Percentiles rank a stretch among this genome's conserved stretches.
phyloP scores from a whole-genome alignment of 768 basidiomycete genomes.

The Cyclocybe aegerita region DNA sequence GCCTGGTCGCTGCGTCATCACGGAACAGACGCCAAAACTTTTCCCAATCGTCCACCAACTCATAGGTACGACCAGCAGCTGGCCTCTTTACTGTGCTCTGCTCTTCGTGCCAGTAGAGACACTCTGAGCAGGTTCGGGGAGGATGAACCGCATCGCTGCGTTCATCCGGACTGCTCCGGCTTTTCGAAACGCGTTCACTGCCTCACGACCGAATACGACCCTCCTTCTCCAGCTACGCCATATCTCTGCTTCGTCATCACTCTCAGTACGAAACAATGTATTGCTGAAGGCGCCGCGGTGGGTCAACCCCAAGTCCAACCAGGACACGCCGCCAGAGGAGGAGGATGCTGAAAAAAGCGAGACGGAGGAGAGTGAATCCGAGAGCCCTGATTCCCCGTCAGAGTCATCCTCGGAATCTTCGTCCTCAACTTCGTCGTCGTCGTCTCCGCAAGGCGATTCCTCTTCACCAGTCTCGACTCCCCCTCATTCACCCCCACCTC shows the following conservation, averaged over 20 bases:
- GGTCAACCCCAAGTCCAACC: slow-evolving; percentile 24
- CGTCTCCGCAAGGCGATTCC: slow-evolving; percentile 12
- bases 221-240: slow-evolving; percentile 3
- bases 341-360: slow-evolving; percentile 10
- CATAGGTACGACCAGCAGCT: neutral
- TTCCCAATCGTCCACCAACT: neutral
- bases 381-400: slow-evolving; percentile 11
- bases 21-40: slow-evolving; percentile 1
- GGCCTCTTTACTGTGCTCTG: neutral
- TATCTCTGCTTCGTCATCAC: slow-evolving; percentile 13
- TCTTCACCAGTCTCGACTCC: slow-evolving; percentile 17
- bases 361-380: slow-evolving; percentile 11
- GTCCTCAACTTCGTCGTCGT: slow-evolving; percentile 17
- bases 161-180: slow-evolving; percentile 15
- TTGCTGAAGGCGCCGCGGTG: slow-evolving; percentile 20
- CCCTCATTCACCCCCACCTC: slow-evolving; percentile 19
- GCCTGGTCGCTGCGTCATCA: slow-evolving; percentile 8
- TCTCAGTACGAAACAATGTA: slow-evolving; percentile 8
- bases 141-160: slow-evolving; percentile 12
- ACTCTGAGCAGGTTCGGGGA: slow-evolving; percentile 1
- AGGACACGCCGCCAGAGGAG: slow-evolving; percentile 12
- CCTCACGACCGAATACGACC: neutral
- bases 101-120: neutral
- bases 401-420: slow-evolving; percentile 14
- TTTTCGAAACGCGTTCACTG: slow-evolving; percentile 3